Evolutionary conservation across 2,329 filamentous ascomycete species (phyloP), one percentile per base, ranked within the genome.

Genomic region (Beauveria sp.): DNA sequence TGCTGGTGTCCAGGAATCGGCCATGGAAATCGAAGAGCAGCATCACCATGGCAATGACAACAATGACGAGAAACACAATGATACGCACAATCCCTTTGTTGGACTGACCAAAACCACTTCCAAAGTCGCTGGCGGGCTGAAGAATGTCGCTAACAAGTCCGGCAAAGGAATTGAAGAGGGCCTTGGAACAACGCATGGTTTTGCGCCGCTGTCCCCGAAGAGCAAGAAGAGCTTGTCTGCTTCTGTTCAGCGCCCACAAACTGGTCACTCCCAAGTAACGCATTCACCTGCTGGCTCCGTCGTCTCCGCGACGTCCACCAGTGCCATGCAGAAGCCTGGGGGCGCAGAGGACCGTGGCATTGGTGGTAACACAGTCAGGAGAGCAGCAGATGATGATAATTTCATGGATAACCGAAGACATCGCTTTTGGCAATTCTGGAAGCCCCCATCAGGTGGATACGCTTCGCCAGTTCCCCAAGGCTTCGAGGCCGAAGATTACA

Each of bases 371-470:
- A 84, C 81, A 0, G 81, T 81, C 5, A 80, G 83, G 51, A 81
- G 78, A 63, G 67, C 78, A 7, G 74, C 78, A 7, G 74, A 73
- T 3, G 77, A 83, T 54, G 67, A 79, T 45, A 77, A 82, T 3
- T 78, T 81, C 12, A 79, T 83, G 72, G 78, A 79, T 58, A 69
- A 74, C 57, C 74, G 73, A 5, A 73, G 77, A 28, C 72, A 75
- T 0, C 75, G 72, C 46, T 87, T 84, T 77, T 87, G 82, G 75
- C 74, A 87, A 63, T 87, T 88, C 63, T 88, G 85, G 85, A 84
- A 85, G 66, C 81, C 83, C 0, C 85, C 85, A 0, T 73, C 79
- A 1, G 85, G 85, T 26, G 82, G 81, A 3, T 88, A 86, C 66
- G 75, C 81, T 9, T 86, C 84, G 0, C 85, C 85, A 0, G 73